A percentile compares a stretch with the other conserved stretches of the same genome.
Conservation (phyloP, 441 rosid genomes). For the Jatropha multifida region DNA sequence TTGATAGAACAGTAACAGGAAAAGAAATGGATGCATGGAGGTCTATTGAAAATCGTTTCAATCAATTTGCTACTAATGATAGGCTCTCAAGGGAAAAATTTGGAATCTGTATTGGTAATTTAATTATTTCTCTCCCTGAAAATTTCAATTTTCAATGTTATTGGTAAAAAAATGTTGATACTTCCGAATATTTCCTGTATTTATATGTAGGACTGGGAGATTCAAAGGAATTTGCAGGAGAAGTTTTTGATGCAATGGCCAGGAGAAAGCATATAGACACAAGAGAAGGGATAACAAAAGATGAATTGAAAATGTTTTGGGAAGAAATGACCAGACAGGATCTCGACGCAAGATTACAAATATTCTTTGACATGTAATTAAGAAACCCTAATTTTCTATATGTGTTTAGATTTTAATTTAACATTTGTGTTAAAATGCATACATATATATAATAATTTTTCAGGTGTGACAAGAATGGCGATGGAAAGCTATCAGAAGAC, state of each 20-base stretch:
- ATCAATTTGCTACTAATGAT: conserved; percentile 54
- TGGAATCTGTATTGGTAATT: conserved; percentile 72
- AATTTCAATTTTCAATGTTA: too few relatives aligned
- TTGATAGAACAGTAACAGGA: conserved; percentile 70
- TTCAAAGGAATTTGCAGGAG: conserved; percentile 76
- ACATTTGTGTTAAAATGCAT: too few relatives aligned
- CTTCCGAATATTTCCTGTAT: too few relatives aligned
- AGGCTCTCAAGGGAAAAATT: conserved; percentile 61
- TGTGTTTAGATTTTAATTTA: too few relatives aligned
- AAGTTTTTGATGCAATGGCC: conserved; percentile 70
- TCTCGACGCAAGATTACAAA: conserved; percentile 79
- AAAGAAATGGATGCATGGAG: conserved; percentile 80
- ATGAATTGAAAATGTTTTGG: conserved; percentile 71
- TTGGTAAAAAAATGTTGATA: too few relatives aligned
- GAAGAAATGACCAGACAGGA: conserved; percentile 76
- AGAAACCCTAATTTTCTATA: background rate
- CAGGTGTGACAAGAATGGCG: conserved; percentile 96
- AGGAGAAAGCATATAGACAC: conserved; percentile 54
- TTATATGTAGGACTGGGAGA: conserved; percentile 72
- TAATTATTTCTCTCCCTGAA: background rate
- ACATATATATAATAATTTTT: background rate
- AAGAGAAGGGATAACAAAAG: conserved; percentile 57
- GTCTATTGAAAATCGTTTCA: conserved; percentile 61
- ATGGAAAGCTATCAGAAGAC: conserved; percentile 72
- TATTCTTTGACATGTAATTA: conserved; percentile 86